Percentiles rank a stretch among this genome's conserved stretches.
Conservation (phyloP, 305 asterid genomes). For the Nicotiana rustica region DNA sequence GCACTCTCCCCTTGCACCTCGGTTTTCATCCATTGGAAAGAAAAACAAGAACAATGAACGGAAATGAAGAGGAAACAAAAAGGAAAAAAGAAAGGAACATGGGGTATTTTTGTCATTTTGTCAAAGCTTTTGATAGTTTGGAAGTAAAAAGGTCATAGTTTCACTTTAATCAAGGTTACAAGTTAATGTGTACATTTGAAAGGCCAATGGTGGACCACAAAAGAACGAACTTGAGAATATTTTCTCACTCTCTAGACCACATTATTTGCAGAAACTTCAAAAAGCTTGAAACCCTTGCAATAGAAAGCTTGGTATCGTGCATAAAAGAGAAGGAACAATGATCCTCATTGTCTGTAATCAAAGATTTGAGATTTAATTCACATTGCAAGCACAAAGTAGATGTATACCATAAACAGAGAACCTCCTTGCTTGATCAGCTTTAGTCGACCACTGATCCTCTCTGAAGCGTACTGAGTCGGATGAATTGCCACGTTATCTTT, state of each 20-base stretch:
- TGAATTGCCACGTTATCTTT: slow-evolving; percentile 98
- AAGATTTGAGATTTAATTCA: neutral
- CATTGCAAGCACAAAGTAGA: slow-evolving; percentile 10
- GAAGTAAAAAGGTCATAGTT: neutral
- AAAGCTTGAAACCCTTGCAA: neutral
- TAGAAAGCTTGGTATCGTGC: neutral
- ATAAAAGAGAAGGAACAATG: neutral
- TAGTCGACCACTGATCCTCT: slow-evolving; percentile 97
- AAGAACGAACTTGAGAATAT: neutral
- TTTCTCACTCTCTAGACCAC: neutral
- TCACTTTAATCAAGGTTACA: neutral
- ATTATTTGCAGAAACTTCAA: neutral
- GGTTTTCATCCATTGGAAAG: neutral
- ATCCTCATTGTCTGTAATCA: neutral
- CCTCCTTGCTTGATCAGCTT: slow-evolving; percentile 88
- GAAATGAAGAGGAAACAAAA: neutral
- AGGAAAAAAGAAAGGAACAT: neutral
- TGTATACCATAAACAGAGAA: slow-evolving; percentile 77
- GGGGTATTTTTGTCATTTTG: neutral
- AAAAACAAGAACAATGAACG: neutral
- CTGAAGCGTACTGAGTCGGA: slow-evolving; percentile 89
- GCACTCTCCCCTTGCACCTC: slow-evolving; percentile 3
- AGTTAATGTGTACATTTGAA: too few species aligned
- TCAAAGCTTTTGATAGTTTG: neutral
- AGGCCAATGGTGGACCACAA: neutral